Conservation (phyloP, 2,329 filamentous ascomycete species). For the Colletotrichum echinochloae region DNA sequence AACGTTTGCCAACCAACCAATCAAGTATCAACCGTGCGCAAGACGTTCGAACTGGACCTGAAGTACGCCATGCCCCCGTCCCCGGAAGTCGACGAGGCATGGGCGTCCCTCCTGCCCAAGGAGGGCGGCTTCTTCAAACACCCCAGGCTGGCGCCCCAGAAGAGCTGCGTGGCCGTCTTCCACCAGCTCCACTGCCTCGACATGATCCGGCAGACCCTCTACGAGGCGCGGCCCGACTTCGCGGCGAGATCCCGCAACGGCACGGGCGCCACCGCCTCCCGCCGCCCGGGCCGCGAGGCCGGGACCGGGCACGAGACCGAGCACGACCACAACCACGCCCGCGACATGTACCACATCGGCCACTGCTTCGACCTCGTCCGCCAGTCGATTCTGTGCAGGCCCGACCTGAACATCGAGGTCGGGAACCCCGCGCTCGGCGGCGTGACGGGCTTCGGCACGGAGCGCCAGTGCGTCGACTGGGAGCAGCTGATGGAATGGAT, state of each 20-base stretch:
- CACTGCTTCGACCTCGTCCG: constrained; percentile 24
- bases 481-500: constrained; percentile 13
- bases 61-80: constrained; percentile 19
- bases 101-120: constrained; percentile 9
- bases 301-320: too few species aligned
- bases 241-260: neutral
- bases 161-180: constrained; percentile 34
- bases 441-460: constrained; percentile 20
- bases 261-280: neutral
- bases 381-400: constrained; percentile 9
- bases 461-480: constrained; percentile 20
- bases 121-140: constrained; percentile 20
- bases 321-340: neutral
- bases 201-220: constrained; percentile 31
- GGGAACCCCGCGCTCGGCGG: neutral
- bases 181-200: constrained; percentile 45
- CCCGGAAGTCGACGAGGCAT: neutral
- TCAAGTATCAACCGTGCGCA: neutral
- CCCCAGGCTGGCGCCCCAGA: neutral
- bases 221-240: constrained; percentile 13
- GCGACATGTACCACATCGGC: constrained; percentile 17
- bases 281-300: too few species aligned
- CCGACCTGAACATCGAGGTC: constrained; percentile 17
- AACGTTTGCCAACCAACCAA: neutral
- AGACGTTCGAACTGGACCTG: constrained; percentile 4